Evolutionary conservation across 2,329 filamentous ascomycete species (phyloP).

Genomic region (Phaeosphaeria sp.): DNA sequence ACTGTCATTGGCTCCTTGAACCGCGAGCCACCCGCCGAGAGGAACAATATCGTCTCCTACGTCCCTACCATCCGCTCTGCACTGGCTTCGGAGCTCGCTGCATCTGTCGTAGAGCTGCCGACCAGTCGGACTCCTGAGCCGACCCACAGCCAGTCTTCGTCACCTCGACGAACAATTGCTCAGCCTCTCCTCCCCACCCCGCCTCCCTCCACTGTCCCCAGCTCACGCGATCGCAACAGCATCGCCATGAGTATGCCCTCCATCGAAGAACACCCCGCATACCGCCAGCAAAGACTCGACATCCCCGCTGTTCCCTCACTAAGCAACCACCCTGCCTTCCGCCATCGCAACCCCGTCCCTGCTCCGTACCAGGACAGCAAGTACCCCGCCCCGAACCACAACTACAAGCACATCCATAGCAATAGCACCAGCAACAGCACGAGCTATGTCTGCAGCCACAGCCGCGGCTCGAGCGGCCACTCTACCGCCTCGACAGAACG

Average conservation of each 20-base stretch:
- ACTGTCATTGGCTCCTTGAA: constrained; percentile 42
- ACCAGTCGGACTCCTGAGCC: constrained; percentile 21
- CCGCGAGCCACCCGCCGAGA: constrained; percentile 24
- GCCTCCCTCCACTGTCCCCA: constrained; percentile 35
- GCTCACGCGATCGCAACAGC: constrained; percentile 30
- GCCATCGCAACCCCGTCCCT: constrained; percentile 9
- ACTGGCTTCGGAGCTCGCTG: constrained; percentile 25
- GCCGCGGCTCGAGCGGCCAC: background rate
- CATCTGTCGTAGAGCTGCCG: constrained; percentile 28
- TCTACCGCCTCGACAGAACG: constrained; percentile 23
- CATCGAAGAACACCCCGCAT: constrained; percentile 37
- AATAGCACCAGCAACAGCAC: background rate
- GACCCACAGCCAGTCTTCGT: constrained; percentile 19
- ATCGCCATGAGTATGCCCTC: constrained; percentile 40
- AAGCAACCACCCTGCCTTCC: constrained; percentile 29
- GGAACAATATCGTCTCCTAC: constrained; percentile 38
- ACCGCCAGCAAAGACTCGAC: constrained; percentile 11
- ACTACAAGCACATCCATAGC: constrained; percentile 2
- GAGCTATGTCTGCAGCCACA: background rate
- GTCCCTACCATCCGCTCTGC: constrained; percentile 35
- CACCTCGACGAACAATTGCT: constrained; percentile 31
- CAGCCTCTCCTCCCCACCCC: constrained; percentile 41
- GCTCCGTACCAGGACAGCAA: background rate
- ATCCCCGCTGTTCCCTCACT: constrained; percentile 16
- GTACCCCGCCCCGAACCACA: background rate